Evolutionary conservation across 768 basidiomycete species (phyloP), one percentile per base, ranked within the genome.

Genomic region (Boletellus ananas): DNA sequence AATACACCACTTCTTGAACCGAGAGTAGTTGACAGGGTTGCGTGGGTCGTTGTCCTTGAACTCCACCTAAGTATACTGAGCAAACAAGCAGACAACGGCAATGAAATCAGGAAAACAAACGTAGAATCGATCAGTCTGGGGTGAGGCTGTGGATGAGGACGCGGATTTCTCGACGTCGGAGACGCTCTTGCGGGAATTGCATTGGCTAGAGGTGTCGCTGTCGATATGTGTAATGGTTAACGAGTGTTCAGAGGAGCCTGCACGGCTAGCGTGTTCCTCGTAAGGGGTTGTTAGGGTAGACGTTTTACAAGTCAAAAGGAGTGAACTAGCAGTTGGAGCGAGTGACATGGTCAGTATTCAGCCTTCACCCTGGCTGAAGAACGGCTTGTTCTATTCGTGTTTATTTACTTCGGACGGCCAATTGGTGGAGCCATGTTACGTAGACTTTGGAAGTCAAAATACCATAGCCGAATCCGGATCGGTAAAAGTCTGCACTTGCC

Each of bases 1-100:
- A 25, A 68, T 65, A 34, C 57, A 58, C 70, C 77, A 78, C 65
- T 78, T 78, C 52, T 62, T 65, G 17, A 58, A 43, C 12, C 51
- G 60, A 27, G 68, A 64, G 53, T 67, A 75, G 48, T 65, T 69
- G 43, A 63, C 33, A 13, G 75, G 74, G 56, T 77, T 70, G 16
- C 71, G 62, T 5, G 53, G 43, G 54, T 76, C 75, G 6, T 64
- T 66, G 25, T 58, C 57, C 37, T 63, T 57, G 41, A 72, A 75
- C 16, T 74, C 69, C 16, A 73, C 66, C 71, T 75, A 46, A 37
- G 23, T 34, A 27, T 34, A 40, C 7, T 29, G 38, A 23, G 14
- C 51, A 40, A 57, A 38, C n/a, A 20, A 25, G 29, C 13, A 17
- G 23, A 35, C 6, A 14, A n/a, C 6, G 14, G 13, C 3, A 8